Evolutionary conservation across 2,329 filamentous ascomycete genomes (phyloP).

Genomic region (Neoscytalidium dimidiatum): DNA sequence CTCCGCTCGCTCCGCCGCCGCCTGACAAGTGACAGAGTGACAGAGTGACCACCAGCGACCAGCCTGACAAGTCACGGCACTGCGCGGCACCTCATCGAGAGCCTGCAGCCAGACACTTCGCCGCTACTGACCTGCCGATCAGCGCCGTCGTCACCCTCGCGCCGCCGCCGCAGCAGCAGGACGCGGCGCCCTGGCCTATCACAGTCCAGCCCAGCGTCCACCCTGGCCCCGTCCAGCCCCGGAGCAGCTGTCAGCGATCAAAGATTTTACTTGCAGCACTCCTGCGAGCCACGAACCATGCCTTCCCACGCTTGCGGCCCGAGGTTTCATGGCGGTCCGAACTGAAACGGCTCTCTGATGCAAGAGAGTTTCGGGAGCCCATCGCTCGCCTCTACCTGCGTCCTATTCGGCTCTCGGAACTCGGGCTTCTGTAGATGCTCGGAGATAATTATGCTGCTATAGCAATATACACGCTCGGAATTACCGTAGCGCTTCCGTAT

Average conservation of each 20-base stretch:
- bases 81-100: neutral
- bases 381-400: neutral
- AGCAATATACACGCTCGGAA: constrained; percentile 4
- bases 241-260: neutral
- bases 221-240: neutral
- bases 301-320: neutral
- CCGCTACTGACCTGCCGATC: neutral
- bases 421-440: neutral
- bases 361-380: constrained; percentile 5
- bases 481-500: constrained; percentile 1
- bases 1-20: neutral
- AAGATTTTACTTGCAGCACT: neutral
- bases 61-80: neutral
- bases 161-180: neutral
- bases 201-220: neutral
- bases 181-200: neutral
- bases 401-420: neutral
- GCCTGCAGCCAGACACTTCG: neutral
- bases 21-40: neutral
- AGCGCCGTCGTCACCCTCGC: neutral
- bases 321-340: constrained; percentile 1
- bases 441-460: constrained; percentile 1
- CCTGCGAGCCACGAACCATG: neutral
- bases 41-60: neutral
- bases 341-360: constrained; percentile 4